These are phyloP conservation scores for Fusarium mangiferae DNA, from an alignment of 2,329 filamentous ascomycete species.

Conservation along the genomic window DNA sequence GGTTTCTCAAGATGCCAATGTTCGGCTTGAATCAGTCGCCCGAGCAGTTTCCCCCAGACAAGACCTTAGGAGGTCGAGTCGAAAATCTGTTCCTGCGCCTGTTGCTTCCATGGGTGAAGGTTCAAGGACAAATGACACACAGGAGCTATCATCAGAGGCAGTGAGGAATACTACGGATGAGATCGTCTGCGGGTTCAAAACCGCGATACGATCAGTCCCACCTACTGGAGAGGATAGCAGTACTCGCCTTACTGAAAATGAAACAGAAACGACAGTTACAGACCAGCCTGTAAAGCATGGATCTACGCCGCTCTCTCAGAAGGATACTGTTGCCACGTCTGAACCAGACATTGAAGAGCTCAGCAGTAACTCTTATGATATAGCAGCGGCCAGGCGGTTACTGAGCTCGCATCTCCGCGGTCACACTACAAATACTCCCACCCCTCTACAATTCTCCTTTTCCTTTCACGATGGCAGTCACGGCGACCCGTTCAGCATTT, in stretches of 20 bases:
- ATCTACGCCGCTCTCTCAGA: neutral
- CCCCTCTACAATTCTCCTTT: constrained; percentile 7
- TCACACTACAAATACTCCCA: neutral
- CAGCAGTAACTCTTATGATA: neutral
- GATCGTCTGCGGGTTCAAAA: neutral
- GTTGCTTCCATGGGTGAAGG: neutral
- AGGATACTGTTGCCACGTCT: neutral
- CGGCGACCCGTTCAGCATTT: neutral
- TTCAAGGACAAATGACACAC: neutral
- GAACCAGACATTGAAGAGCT: neutral
- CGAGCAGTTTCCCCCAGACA: neutral
- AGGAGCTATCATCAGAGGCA: neutral
- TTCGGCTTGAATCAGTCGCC: neutral
- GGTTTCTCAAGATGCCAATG: neutral
- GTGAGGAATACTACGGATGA: neutral
- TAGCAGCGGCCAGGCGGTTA: neutral
- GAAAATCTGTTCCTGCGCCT: neutral
- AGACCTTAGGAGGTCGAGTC: neutral
- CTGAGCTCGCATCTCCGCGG: neutral
- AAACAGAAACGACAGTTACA: neutral
- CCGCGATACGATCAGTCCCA: neutral
- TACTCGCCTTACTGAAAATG: neutral
- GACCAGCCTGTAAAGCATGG: neutral
- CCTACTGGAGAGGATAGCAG: neutral
- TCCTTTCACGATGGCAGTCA: constrained; percentile 1